Evolutionary conservation across 2,329 filamentous ascomycete genomes (phyloP), one percentile per base, ranked within the genome.

Genomic region (Xylariaceae sp.): DNA sequence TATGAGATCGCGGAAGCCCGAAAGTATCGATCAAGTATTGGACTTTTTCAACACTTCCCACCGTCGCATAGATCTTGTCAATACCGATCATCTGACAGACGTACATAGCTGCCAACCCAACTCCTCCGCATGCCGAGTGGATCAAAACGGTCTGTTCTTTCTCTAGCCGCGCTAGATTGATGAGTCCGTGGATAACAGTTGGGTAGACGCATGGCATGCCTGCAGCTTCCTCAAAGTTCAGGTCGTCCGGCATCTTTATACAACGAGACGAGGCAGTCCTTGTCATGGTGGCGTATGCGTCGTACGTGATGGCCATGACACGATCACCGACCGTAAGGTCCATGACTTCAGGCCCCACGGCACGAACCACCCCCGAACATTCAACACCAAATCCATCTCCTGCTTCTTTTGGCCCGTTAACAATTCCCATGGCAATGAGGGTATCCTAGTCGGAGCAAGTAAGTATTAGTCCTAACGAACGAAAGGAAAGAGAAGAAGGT

Each of bases 201-300:
- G 11, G 26, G 29, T 54, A 63, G 17, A 61, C 55, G 7, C 19
- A 40, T 6, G 59, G 59, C 48, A 64, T 61, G 7, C 47, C 49
- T 9, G 57, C 59, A 1, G 56, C 61, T 11, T 60, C 55, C 4
- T 60, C 61, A 19, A 62, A 62, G 19, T 40, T 57, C 6, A 62
- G 23, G 7, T 43, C 36, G 12, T 60, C 53, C 1, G 56, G 58
- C 8, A 65, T 63, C 34, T 48, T 43, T 14, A 48, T 37, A 14
- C 46, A 58, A 6, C 14, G 36, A 3, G 36, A 7, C 19, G 29
- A 23, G 1, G 37, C 4, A 3, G 44, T 34, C 29, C 8, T 43
- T 12, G 33, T 11, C 6, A 12, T 56, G 17, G 50, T 58, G 1
- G 47, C 33, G 36, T 33, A 52, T n/a, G 43, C 17, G 12, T 43